Percentiles rank a stretch among this genome's conserved stretches.
These are phyloP conservation scores for Exophiala bonariae DNA, from an alignment of 2,329 filamentous ascomycete species.

Conservation along the genomic window DNA sequence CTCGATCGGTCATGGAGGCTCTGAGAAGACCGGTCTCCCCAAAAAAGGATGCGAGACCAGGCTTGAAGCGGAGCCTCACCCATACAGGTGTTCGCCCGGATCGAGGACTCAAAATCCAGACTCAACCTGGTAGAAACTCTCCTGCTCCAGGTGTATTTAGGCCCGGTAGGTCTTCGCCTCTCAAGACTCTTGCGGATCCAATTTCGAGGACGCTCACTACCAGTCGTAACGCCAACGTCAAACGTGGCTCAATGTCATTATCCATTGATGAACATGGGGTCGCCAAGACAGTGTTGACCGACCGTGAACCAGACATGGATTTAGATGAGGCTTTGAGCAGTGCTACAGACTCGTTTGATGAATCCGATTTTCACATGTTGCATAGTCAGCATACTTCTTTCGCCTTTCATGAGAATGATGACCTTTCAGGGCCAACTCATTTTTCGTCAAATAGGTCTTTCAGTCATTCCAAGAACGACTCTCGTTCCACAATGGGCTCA, in stretches of 20 bases:
- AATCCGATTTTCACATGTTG: conserved; percentile 38
- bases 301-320: conserved; percentile 34
- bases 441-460: conserved; percentile 24
- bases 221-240: conserved; percentile 27
- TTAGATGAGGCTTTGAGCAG: conserved; percentile 40
- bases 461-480: conserved; percentile 45
- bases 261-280: conserved; percentile 50
- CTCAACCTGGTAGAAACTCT: conserved; percentile 30
- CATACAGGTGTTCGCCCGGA: conserved; percentile 36
- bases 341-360: conserved; percentile 45
- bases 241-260: conserved; percentile 44
- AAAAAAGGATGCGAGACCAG: conserved; percentile 31
- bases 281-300: conserved; percentile 42
- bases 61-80: conserved; percentile 41
- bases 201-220: conserved; percentile 18
- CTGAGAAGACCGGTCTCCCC: conserved; percentile 24
- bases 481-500: conserved; percentile 41
- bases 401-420: conserved; percentile 36
- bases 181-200: conserved; percentile 32
- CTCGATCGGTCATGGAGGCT: conserved; percentile 30
- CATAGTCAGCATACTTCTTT: conserved; percentile 42
- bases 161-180: conserved; percentile 44
- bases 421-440: conserved; percentile 20
- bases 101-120: conserved; percentile 31
- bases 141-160: conserved; percentile 30